Base-by-base conservation (phyloP, 495 filamentous ascomycete genomes). In the Lasiosphaeria miniovina region DNA sequence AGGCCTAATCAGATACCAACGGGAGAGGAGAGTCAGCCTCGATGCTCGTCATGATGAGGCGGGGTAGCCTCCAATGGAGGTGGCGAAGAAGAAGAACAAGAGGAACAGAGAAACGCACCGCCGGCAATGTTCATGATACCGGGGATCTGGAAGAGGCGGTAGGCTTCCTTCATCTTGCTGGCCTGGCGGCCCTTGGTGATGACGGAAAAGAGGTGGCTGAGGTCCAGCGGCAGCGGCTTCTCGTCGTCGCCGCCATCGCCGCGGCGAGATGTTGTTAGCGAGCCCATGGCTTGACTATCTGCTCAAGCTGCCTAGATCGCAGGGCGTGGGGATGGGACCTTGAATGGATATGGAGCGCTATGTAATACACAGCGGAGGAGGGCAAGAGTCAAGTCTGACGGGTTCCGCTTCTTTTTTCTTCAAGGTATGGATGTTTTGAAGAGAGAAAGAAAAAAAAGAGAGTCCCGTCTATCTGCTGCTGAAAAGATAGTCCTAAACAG, bases 61-160 rank as follows among this genome's bases (percentile, higher is more conserved):
- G 5, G 56, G 12, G 15, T 11, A 12, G 58, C 17, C 38, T 46
- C 12, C 9, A 46, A 52, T 32, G 52, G 12, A 40, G 15, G 56
- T 36, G 50, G 24, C 11, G 35, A 35, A 31, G 6, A 53, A 14
- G 12, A 48, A 4, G 36, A 14, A 14, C 9, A 34, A 35, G 49
- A 55, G 54, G 43, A 61, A 14, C 51, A 9, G 41, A 14, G 54
- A 54, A 43, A 78, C 82, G 35, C 74, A 93, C 93, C 92, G 63
- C 91, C 93, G 38, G 93, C 90, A n/a, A 96, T 70, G 71, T 97
- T 95, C 11, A 81, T 82, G 64, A 96, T 91, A 31, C 86, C 86
- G 0, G 91, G 90, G 55, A 93, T 90, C 24, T 66, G 17, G 62
- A 93, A 95, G 68, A 89, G 94, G 66, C 90, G 93, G 73, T 96